Base-by-base conservation (phyloP, 2,329 filamentous ascomycete genomes). In the Dactylonectria macrodidyma region DNA sequence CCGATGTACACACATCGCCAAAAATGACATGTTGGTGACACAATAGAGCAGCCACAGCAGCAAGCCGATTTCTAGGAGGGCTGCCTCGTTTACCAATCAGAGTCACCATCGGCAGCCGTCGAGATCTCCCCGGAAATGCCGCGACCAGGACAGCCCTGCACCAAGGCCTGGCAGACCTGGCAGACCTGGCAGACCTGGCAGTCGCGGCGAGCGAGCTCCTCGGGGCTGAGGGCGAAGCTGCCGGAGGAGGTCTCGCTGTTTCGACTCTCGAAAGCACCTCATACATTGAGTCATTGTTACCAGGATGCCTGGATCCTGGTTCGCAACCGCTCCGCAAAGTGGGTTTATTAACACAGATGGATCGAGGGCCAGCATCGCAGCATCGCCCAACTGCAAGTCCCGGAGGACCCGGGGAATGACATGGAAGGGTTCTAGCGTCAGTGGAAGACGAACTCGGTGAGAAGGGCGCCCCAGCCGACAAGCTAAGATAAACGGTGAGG, bases 61-160 rank as follows among this genome's bases (percentile, higher is more conserved):
- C 36, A 57, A 61, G 48, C 50, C 41, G 50, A 46, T 62, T 38
- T 57, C 41, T 62, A 57, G 47, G 59, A 65, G 60, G n/a, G 36
- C 34, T 22, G 16, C 47, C 47, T 41, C 36, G 48, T 41, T 44
- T 22, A 60, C 57, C 71, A 73, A 71, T 67, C 65, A 73, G 57
- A 24, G 50, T 51, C 50, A 30, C 16, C 50, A 52, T 63, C 51
- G 59, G 71, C 52, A 59, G 58, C 62, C 61, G 41, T 56, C 57
- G 19, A 66, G 65, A 69, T 71, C 67, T 64, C 68, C 70, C 73
- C 73, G 68, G 71, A 68, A 74, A 68, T 74, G 69, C 73, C 72
- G 72, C 71, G 71, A 75, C 71, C 36, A 54, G 73, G 73, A 72
- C 72, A 33, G 22, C 73, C 73, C 56, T 22, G 47, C 19, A 55